These are phyloP conservation scores for Pisolithus marmoratus DNA, from an alignment of 768 basidiomycete species.

Conservation along the genomic window DNA sequence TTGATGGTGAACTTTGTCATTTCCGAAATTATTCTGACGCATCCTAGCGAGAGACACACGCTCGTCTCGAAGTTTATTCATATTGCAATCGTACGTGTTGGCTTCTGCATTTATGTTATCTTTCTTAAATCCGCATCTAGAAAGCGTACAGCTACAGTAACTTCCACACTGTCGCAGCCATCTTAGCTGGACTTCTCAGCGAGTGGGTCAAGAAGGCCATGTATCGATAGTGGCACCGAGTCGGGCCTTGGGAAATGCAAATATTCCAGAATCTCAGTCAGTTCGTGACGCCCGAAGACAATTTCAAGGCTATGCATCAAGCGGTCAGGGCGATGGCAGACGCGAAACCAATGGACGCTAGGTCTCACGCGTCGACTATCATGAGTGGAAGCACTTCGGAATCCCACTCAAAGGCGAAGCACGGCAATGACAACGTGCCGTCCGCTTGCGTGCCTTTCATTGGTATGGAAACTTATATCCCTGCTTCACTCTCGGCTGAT, in stretches of 20 bases:
- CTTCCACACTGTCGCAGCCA: slow-evolving; percentile 73
- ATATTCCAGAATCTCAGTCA: slow-evolving; percentile 67
- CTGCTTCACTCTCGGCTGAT: neutral
- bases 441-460: slow-evolving; percentile 78
- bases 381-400: slow-evolving; percentile 42
- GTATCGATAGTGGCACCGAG: slow-evolving; percentile 57
- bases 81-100: slow-evolving; percentile 68
- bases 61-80: slow-evolving; percentile 79
- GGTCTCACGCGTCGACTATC: slow-evolving; percentile 50
- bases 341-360: slow-evolving; percentile 52
- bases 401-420: slow-evolving; percentile 31
- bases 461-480: slow-evolving; percentile 42
- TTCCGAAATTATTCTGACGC: slow-evolving; percentile 76
- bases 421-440: slow-evolving; percentile 37
- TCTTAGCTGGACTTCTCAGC: slow-evolving; percentile 70
- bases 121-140: slow-evolving; percentile 31
- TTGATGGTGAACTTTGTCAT: slow-evolving; percentile 75
- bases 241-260: slow-evolving; percentile 68
- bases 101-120: neutral
- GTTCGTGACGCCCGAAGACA: slow-evolving; percentile 56
- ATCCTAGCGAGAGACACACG: slow-evolving; percentile 53
- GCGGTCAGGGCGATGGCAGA: slow-evolving; percentile 61
- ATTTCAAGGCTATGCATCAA: slow-evolving; percentile 72
- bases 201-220: slow-evolving; percentile 66
- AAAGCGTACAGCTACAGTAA: slow-evolving; percentile 76